Evolutionary conservation across 78 protist genomes (phyloP).

Genomic region (Dictyostelium purpureum): DNA sequence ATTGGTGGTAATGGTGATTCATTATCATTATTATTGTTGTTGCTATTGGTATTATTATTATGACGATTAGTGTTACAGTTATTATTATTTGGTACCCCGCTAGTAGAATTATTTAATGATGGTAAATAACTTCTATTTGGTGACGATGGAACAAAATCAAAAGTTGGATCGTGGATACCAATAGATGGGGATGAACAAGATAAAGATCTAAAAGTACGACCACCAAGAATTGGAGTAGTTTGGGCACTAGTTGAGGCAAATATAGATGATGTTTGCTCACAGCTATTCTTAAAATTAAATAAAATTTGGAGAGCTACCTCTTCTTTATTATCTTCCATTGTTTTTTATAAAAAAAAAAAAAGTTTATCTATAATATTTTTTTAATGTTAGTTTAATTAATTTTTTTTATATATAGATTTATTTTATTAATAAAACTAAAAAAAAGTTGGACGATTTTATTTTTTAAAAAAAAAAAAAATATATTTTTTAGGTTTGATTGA

Average conservation of each 20-base stretch:
- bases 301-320: slow-evolving; percentile 53
- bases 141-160: slow-evolving; percentile 36
- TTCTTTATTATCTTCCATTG: slow-evolving; percentile 46
- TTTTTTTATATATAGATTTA: not conserved
- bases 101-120: not conserved
- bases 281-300: slow-evolving; percentile 24
- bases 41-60: too few species aligned
- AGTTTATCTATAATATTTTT: too few species aligned
- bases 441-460: not conserved
- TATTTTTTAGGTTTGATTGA: not conserved
- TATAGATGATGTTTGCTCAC: not conserved
- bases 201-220: not conserved
- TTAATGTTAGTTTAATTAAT: not conserved
- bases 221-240: not conserved
- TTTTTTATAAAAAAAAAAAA: not conserved
- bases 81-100: not conserved
- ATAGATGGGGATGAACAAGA: not conserved
- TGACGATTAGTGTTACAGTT: too few species aligned
- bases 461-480: not conserved
- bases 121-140: not conserved
- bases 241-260: not conserved
- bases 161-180: not conserved
- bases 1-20: not conserved
- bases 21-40: not conserved
- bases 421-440: not conserved